Percentiles rank a stretch among this genome's conserved stretches.
Evolutionary conservation across 2,329 filamentous ascomycete genomes (phyloP).

Genomic region (Talaromyces sp.): DNA sequence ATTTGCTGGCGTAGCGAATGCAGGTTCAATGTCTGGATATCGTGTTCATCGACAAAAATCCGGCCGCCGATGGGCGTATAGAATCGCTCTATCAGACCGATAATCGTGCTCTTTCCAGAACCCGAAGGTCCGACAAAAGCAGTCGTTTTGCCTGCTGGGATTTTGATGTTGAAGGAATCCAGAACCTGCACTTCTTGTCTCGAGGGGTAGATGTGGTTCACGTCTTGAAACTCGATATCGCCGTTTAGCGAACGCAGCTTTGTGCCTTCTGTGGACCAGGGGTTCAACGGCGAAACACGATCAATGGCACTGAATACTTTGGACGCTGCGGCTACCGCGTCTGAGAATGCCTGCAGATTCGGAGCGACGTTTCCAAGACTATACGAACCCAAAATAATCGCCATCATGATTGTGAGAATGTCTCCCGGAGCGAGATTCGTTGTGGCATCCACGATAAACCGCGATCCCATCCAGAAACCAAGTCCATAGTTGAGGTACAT

Average conservation of each 20-base stretch:
- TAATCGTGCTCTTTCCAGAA: conserved; percentile 90
- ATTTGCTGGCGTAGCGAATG: conserved; percentile 90
- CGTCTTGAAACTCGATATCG: conserved; percentile 69
- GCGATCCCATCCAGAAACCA: conserved; percentile 81
- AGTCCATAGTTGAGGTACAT: conserved; percentile 84
- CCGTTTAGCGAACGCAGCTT: conserved; percentile 70
- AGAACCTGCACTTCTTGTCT: conserved; percentile 86
- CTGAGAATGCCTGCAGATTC: conserved; percentile 80
- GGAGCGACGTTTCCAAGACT: conserved; percentile 82
- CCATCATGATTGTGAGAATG: conserved; percentile 80
- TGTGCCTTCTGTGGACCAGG: conserved; percentile 63
- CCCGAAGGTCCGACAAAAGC: conserved; percentile 92
- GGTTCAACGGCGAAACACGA: conserved; percentile 75
- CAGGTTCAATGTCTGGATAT: conserved; percentile 76
- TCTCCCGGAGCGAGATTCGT: conserved; percentile 55
- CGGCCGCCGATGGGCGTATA: conserved; percentile 81
- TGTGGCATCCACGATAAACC: conserved; percentile 63
- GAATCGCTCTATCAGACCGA: conserved; percentile 88
- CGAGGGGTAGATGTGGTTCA: conserved; percentile 93
- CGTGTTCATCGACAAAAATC: conserved; percentile 75
- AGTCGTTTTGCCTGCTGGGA: conserved; percentile 87
- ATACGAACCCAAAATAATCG: conserved; percentile 90
- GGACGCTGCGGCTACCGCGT: conserved; percentile 71
- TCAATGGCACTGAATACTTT: conserved; percentile 97
- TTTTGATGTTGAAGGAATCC: conserved; percentile 69